These are phyloP conservation scores for Corinectria fuckeliana DNA, from an alignment of 2,329 filamentous ascomycete genomes.

Conservation along the genomic window DNA sequence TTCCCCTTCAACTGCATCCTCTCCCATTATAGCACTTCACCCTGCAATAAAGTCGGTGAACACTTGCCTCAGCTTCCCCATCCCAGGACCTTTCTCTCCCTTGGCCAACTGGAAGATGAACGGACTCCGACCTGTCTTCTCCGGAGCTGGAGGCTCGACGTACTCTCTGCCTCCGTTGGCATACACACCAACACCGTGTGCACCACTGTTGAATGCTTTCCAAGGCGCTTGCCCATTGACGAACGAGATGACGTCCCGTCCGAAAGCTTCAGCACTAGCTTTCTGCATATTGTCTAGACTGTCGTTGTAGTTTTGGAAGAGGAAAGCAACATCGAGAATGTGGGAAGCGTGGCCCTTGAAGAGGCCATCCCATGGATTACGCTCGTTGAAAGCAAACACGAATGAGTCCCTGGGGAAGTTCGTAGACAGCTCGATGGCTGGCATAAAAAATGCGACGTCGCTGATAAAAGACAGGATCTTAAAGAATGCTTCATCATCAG, in stretches of 20 bases:
- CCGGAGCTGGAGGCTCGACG: background rate
- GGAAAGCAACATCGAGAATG: constrained; percentile 20
- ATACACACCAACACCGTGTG: background rate
- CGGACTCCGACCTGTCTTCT: background rate
- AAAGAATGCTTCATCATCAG: background rate
- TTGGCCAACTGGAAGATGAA: background rate
- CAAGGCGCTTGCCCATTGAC: background rate
- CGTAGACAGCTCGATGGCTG: background rate
- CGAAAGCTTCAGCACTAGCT: background rate
- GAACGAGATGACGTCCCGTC: background rate
- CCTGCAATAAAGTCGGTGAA: background rate
- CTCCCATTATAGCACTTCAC: background rate
- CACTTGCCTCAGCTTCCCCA: background rate
- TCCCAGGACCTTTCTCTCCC: background rate
- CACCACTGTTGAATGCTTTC: background rate
- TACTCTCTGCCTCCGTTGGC: background rate
- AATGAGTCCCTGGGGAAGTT: background rate
- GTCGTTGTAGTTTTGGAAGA: constrained; percentile 20
- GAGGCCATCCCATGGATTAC: constrained; percentile 18
- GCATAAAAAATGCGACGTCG: background rate
- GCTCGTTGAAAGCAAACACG: constrained; percentile 1
- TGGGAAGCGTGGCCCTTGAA: constrained; percentile 19
- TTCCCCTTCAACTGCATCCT: too few relatives aligned
- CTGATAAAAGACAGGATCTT: background rate
- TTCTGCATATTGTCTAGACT: background rate